Percentiles rank a stretch among this genome's conserved stretches.
phyloP scores from a whole-genome alignment of 164 flowering plant species.

The Euptelea pleiosperma region DNA sequence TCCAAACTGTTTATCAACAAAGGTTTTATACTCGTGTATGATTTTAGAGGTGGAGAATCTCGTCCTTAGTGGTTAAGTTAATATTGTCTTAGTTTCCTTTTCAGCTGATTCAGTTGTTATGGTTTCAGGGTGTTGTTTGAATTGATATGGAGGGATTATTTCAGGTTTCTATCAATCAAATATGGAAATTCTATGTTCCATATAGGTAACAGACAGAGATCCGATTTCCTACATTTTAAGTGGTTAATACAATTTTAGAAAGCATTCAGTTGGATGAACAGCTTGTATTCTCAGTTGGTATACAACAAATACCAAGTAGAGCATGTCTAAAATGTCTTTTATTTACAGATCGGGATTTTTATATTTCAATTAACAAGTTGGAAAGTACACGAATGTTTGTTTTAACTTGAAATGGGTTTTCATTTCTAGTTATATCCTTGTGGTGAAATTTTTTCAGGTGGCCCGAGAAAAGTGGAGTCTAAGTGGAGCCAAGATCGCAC shows the following conservation, averaged over 20 bases:
- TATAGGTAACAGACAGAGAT: conserved; percentile 43
- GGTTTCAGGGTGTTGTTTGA: conserved; percentile 86
- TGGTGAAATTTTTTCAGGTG: conserved; percentile 45
- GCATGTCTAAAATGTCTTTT: too few species aligned
- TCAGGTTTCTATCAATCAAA: conserved; percentile 80
- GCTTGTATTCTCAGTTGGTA: not conserved
- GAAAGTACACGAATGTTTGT: too few species aligned
- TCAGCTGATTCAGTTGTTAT: conserved; percentile 3
- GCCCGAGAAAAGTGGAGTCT: conserved; percentile 62
- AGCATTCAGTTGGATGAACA: too few species aligned
- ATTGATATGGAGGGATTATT: conserved; percentile 93
- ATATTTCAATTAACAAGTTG: too few species aligned
- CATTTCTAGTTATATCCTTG: not conserved
- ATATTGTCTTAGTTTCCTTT: not conserved
- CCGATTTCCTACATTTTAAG: not conserved
- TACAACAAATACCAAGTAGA: not conserved
- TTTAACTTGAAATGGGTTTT: not conserved
- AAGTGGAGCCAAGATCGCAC: conserved; percentile 74
- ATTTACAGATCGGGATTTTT: too few species aligned
- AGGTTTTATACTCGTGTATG: too few species aligned
- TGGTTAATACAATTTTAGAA: too few species aligned
- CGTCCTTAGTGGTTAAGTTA: not conserved
- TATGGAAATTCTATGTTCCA: conserved; percentile 77
- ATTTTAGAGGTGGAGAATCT: too few species aligned
- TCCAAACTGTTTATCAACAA: too few species aligned